A percentile compares a stretch with the other conserved stretches of the same genome.
Evolutionary conservation across 495 filamentous ascomycete genomes (phyloP).

Genomic region (Aspergillus baeticus): DNA sequence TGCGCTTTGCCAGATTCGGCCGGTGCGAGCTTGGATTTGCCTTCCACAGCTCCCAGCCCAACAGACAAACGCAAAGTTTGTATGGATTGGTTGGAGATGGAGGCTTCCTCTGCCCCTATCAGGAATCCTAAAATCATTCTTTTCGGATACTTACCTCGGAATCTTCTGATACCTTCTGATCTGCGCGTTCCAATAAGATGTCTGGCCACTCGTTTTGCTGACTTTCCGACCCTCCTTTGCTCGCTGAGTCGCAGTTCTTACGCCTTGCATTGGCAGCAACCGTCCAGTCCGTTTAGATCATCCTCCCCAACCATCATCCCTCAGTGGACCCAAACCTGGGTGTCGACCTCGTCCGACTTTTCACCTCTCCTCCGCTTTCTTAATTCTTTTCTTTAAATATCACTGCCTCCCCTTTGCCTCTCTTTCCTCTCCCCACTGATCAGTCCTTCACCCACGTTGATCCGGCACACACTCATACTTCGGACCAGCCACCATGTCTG

Average conservation of each 20-base stretch:
- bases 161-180: constrained; percentile 32
- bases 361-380: constrained; percentile 2
- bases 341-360: constrained; percentile 15
- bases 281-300: constrained; percentile 5
- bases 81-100: constrained; percentile 3
- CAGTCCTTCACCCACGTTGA: neutral
- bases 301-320: constrained; percentile 24
- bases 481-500: constrained; percentile 34
- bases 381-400: constrained; percentile 10
- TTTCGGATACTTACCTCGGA: constrained; percentile 25
- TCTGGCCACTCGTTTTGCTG: constrained; percentile 14
- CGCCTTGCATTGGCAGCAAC: constrained; percentile 10
- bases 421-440: neutral
- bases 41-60: constrained; percentile 25
- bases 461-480: neutral
- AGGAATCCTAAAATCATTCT: neutral
- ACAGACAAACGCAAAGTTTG: constrained; percentile 25
- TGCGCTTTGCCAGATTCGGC: constrained; percentile 11
- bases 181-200: constrained; percentile 1
- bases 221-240: constrained; percentile 8
- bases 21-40: constrained; percentile 10
- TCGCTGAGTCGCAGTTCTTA: neutral
- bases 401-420: neutral
- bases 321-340: constrained; percentile 19
- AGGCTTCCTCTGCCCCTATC: neutral